Base-by-base conservation (phyloP, 192 early-diverging fungal species). In the Neocallimastix lanati region DNA sequence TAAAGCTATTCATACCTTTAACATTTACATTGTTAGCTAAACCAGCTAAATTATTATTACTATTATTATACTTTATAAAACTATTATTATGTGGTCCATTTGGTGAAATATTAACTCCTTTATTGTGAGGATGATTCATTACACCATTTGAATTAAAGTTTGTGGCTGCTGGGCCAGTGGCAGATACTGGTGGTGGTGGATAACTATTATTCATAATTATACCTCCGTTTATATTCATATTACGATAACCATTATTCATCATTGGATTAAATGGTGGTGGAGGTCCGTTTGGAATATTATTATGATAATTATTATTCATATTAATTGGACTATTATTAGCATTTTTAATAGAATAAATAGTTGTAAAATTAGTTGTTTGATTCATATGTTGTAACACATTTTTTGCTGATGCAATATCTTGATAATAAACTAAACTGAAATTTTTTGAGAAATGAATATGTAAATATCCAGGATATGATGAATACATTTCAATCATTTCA, bases 391-490 rank as follows among this genome's bases (percentile, higher is more conserved):
- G 84, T 28, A 87, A 78, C 12, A 83, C 82, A 15, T 50, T 77
- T 28, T 77, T 76, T 3, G 86, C 85, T 12, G 50, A 30, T 28
- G 76, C 77, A 13, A 83, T 77, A 77, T 84, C 82, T 29, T 78
- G 79, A 79, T 82, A 87, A 38, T 86, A 82, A 14, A 86, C 86
- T 14, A 87, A 79, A 78, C 85, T 84, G n/a, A 81, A 83, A 18
- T 82, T 83, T 28, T 86, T 85, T 35, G 83, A 87, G 40, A 85
- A 83, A 29, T 84, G 82, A 16, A 87, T 77, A 30, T 87, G 84
- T 15, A 33, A 58, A 28, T 83, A 87, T 28, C 86, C 85, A 0
- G 78, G 78, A 37, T 82, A 85, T 0, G 36, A 80, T 16, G 82
- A 79, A 27, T 87, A 82, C 40, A 87, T 33, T 28, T 76, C 36